phyloP scores from a whole-genome alignment of 1,284 basidiomycete genomes.

The Cryptococcus sp. region DNA sequence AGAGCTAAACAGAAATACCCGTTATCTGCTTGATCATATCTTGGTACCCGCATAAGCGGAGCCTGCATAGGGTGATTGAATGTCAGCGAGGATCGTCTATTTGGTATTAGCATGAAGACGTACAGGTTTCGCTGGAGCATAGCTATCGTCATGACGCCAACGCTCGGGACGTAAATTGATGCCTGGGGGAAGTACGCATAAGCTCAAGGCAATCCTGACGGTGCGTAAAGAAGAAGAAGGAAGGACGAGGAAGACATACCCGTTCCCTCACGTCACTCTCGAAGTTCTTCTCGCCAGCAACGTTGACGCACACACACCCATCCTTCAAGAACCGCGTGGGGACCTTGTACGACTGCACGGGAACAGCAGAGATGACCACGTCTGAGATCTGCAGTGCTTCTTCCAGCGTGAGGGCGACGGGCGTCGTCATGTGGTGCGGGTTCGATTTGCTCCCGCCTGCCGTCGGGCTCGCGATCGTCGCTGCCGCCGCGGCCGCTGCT shows the following conservation, averaged over 20 bases:
- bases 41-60: conserved; percentile 72
- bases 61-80: conserved; percentile 51
- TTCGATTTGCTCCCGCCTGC: conserved; percentile 59
- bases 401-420: conserved; percentile 66
- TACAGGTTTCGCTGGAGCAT: conserved; percentile 94
- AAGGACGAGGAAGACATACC: conserved; percentile 56
- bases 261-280: conserved; percentile 88
- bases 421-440: conserved; percentile 79
- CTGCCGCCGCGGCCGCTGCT: no score
- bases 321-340: conserved; percentile 87
- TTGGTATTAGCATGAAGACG: conserved; percentile 41
- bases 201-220: not conserved
- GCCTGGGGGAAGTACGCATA: conserved; percentile 60
- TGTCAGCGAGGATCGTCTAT: not conserved
- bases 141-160: conserved; percentile 94
- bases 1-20: no score
- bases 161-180: conserved; percentile 86
- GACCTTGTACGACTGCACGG: conserved; percentile 82
- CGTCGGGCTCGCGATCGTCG: no score
- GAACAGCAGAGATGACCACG: conserved; percentile 89
- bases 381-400: conserved; percentile 79
- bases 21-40: conserved; percentile 48
- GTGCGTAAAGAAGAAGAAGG: not conserved
- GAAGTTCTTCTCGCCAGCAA: conserved; percentile 96
- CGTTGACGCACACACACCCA: conserved; percentile 89